Evolutionary conservation across 164 flowering plant genomes (phyloP), one percentile per base, ranked within the genome.

Genomic region (Nymphaea colorata): DNA sequence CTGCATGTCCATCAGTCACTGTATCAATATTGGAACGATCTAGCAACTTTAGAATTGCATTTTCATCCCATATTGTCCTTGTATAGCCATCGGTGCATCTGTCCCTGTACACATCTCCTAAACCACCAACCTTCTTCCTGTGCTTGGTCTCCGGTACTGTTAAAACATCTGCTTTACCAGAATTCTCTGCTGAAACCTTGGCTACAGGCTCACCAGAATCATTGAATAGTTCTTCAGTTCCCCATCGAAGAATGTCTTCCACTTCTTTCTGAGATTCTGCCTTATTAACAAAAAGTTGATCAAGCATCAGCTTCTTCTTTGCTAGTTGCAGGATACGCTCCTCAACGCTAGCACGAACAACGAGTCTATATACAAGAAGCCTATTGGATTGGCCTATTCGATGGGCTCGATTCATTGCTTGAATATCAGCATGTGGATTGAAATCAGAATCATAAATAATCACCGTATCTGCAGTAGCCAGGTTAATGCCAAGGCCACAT

Each of bases 321-420:
- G 99, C 98, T 75, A 95, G 96, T 79, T 92, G 98, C 82, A 95
- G 83, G 59, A 95, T 95, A 10, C 99, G 93, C 76, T 95, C 99
- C 79, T 95, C 99, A 76, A 95, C 98, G 79, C 99, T 95, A 62
- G 97, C 98, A 80, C 98, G 96, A 45, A 93, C 98, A 61, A 92
- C 96, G 67, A 95, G 96, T 80, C 99, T 84, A 74, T 92, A 95
- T 42, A 95, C 99, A 71, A 95, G 77, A 76, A 95, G 98, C 68
- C 93, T 80, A 0, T 93, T 95, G 57, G 97, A 89, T 71, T 95
- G 99, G 43, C 99, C 99, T 74, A 95, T 95, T 68, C 99, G 84
- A 75, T 95, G 99, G n/a, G 99, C 99, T 42, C 99, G 86, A 70
- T 95, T 95, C 99, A 95, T 95, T 55, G 99, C 99, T 77, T 95